A percentile compares a stretch with the other conserved stretches of the same genome.
Evolutionary conservation across 805 yeast genomes (phyloP).

Genomic region (Suhomyces pyralidae): DNA sequence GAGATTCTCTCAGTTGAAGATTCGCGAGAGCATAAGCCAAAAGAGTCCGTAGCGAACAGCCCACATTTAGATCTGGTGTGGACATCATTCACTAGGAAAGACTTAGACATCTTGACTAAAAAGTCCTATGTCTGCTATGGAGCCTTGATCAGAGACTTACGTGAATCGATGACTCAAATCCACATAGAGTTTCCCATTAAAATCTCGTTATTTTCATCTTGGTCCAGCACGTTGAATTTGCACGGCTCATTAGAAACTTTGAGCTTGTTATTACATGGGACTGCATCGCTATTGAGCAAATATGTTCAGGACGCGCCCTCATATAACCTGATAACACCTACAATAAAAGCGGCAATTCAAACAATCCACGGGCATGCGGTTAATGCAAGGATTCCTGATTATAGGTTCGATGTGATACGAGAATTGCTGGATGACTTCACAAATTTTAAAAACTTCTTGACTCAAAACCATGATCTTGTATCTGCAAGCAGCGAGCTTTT

Average conservation of each 20-base stretch:
- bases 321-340: slow-evolving; percentile 16
- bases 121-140: slow-evolving; percentile 36
- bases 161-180: slow-evolving; percentile 27
- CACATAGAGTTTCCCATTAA: slow-evolving; percentile 37
- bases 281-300: slow-evolving; percentile 28
- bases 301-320: slow-evolving; percentile 19
- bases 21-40: background rate
- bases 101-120: slow-evolving; percentile 27
- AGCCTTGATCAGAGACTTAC: slow-evolving; percentile 29
- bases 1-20: slow-evolving; percentile 7
- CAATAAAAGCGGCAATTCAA: slow-evolving; percentile 18
- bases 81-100: slow-evolving; percentile 27
- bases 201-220: slow-evolving; percentile 35
- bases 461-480: slow-evolving; percentile 8
- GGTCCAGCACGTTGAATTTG: slow-evolving; percentile 33
- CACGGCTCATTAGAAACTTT: slow-evolving; percentile 32
- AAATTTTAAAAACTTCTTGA: slow-evolving; percentile 24
- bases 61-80: slow-evolving; percentile 5
- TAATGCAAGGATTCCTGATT: slow-evolving; percentile 31
- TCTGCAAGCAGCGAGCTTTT: slow-evolving; percentile 5
- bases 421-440: slow-evolving; percentile 24
- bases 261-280: slow-evolving; percentile 33
- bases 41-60: background rate
- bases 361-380: slow-evolving; percentile 20
- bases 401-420: slow-evolving; percentile 26